These are phyloP conservation scores for Blastobotrys buckinghamii DNA, from an alignment of 1,139 yeast species.

Conservation along the genomic window DNA sequence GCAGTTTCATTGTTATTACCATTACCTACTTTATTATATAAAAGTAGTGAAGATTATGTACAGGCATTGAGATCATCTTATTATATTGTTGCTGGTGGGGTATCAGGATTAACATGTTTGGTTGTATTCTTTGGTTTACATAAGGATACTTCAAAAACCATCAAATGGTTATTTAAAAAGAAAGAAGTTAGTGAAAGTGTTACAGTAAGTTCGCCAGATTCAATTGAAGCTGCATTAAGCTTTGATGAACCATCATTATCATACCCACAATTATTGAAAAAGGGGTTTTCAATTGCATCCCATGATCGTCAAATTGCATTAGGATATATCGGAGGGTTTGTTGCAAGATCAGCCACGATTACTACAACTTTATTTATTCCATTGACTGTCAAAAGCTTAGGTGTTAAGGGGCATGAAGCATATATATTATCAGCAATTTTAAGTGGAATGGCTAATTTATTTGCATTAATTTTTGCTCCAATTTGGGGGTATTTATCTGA, in stretches of 20 bases:
- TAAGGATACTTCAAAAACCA: slow-evolving; percentile 36
- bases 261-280: slow-evolving; percentile 39
- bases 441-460: slow-evolving; percentile 59
- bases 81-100: slow-evolving; percentile 39
- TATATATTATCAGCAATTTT: slow-evolving; percentile 60
- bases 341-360: slow-evolving; percentile 60
- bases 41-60: slow-evolving; percentile 37
- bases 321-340: slow-evolving; percentile 58
- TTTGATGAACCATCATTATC: slow-evolving; percentile 13
- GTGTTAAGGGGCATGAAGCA: slow-evolving; percentile 43
- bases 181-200: slow-evolving; percentile 11
- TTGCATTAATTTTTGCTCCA: slow-evolving; percentile 55
- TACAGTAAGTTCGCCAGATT: slow-evolving; percentile 24
- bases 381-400: slow-evolving; percentile 51
- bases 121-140: slow-evolving; percentile 45
- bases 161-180: slow-evolving; percentile 26
- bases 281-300: slow-evolving; percentile 42
- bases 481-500: slow-evolving; percentile 56
- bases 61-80: slow-evolving; percentile 46
- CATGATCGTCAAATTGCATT: slow-evolving; percentile 36
- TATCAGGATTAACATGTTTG: slow-evolving; percentile 37
- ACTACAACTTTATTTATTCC: slow-evolving; percentile 60
- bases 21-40: slow-evolving; percentile 55
- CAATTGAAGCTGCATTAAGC: slow-evolving; percentile 16
- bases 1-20: slow-evolving; percentile 68